A percentile compares a stretch with the other conserved stretches of the same genome.
These are phyloP conservation scores for Puccinia triticina DNA, from an alignment of 1,284 basidiomycete species.

Conservation along the genomic window DNA sequence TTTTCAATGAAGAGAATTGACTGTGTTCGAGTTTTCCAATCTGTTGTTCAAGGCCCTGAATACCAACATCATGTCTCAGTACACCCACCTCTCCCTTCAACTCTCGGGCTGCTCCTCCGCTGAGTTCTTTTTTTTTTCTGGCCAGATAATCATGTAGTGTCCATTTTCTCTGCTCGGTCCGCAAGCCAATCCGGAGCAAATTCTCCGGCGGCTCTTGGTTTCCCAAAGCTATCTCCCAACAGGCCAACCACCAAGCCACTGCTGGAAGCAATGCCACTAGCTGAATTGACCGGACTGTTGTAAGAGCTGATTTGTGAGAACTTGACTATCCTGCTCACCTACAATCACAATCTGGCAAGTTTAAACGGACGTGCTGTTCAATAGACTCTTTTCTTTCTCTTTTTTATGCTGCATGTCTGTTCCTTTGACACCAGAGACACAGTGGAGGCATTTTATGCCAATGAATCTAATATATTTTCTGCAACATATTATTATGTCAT, in stretches of 20 bases:
- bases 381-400: too few species aligned
- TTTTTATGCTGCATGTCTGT: too few species aligned
- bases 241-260: background rate
- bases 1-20: slow-evolving; percentile 88
- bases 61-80: slow-evolving; percentile 86
- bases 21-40: slow-evolving; percentile 94
- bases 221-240: background rate
- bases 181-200: slow-evolving; percentile 55
- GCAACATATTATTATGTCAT: too few species aligned
- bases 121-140: background rate
- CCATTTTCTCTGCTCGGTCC: slow-evolving; percentile 54
- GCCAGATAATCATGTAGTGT: slow-evolving; percentile 34
- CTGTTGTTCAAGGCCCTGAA: slow-evolving; percentile 96
- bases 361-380: too few species aligned
- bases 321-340: too few species aligned
- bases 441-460: too few species aligned
- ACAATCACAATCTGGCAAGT: too few species aligned
- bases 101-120: too few species aligned
- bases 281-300: slow-evolving; percentile 37
- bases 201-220: slow-evolving; percentile 53
- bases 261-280: background rate
- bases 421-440: too few species aligned
- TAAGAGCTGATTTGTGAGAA: too few species aligned
- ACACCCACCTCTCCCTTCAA: slow-evolving; percentile 65
- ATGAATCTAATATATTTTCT: too few species aligned